A percentile compares a stretch with the other conserved stretches of the same genome.
phyloP scores from a whole-genome alignment of 176 grass and related monocot species.

The Leersia perrieri region DNA sequence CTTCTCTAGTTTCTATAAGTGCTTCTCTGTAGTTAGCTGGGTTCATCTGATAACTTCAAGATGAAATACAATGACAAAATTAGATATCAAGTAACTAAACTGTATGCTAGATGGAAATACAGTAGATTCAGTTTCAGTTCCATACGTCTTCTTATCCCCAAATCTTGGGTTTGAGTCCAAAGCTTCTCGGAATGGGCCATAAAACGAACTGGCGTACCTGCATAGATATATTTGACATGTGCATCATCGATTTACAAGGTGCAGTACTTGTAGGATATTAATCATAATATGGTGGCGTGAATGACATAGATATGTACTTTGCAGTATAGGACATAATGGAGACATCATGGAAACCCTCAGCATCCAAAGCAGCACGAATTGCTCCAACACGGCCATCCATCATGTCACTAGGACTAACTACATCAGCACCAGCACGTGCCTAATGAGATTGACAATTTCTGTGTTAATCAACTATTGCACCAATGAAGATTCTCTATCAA shows the following conservation, averaged over 20 bases:
- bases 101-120: conserved; percentile 17
- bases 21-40: conserved; percentile 97
- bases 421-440: conserved; percentile 92
- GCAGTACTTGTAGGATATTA: not conserved
- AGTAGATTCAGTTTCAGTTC: not conserved
- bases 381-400: conserved; percentile 95
- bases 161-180: conserved; percentile 97
- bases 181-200: conserved; percentile 95
- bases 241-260: not conserved
- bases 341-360: conserved; percentile 92
- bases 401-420: conserved; percentile 98
- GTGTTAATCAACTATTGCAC: not conserved
- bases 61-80: conserved; percentile 15
- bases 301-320: conserved; percentile 53
- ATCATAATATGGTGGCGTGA: not conserved
- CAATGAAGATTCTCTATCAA: conserved; percentile 9
- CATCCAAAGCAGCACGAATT: conserved; percentile 83
- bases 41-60: conserved; percentile 93
- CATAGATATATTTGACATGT: conserved; percentile 20
- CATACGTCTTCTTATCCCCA: conserved; percentile 98
- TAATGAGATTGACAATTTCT: conserved; percentile 35
- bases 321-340: conserved; percentile 99
- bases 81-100: conserved; percentile 27
- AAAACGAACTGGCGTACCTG: conserved; percentile 98
- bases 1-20: conserved; percentile 79